Base-by-base conservation (phyloP, 2,329 filamentous ascomycete species). In the Trichoderma koningiopsis region DNA sequence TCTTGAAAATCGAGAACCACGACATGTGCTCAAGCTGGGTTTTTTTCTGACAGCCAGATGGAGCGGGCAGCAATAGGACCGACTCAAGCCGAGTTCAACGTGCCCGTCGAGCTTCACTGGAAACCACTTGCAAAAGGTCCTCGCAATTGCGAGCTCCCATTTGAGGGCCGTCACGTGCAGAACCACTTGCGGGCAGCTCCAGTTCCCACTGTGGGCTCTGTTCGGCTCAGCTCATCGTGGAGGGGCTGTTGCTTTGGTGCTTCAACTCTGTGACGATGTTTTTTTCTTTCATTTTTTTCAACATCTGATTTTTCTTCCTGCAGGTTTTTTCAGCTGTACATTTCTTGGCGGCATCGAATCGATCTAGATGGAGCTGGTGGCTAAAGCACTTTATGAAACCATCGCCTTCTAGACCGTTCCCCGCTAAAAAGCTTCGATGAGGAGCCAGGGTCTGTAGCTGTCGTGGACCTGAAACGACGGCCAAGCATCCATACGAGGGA, bases 1-100 rank as follows among this genome's bases (percentile, higher is more conserved):
- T 70, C 69, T 71, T 59, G 69, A 71, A 31, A n/a, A 66, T 29
- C 6, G 72, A 71, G 52, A 70, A 59, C 70, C 71, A 74, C 72
- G 73, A 72, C 72, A 74, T 74, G 67, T 71, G 70, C 60, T 40
- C 56, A 60, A 68, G 37, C 43, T 60, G 27, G 27, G 43, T 35
- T 35, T 22, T 37, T 68, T 60, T 43, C 40, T 22, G 31, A 52
- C 55, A 31, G 43, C 31, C 27, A 57, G 55, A 53, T n/a, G 43
- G 29, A 60, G 47, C 57, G 43, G 43, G 43, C 43, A 33, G 43
- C 43, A 68, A 68, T 35, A 62, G 66, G 66, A 68, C 68, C 68
- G 68, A 69, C 60, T 63, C 53, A 61, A 69, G 60, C 68, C 68
- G 68, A 57, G 59, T 49, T 62, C 49, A 19, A 57, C 13, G 53